Percentiles rank a stretch among this genome's conserved stretches.
Evolutionary conservation across 2,329 filamentous ascomycete species (phyloP).

Genomic region (Didymella sp.): DNA sequence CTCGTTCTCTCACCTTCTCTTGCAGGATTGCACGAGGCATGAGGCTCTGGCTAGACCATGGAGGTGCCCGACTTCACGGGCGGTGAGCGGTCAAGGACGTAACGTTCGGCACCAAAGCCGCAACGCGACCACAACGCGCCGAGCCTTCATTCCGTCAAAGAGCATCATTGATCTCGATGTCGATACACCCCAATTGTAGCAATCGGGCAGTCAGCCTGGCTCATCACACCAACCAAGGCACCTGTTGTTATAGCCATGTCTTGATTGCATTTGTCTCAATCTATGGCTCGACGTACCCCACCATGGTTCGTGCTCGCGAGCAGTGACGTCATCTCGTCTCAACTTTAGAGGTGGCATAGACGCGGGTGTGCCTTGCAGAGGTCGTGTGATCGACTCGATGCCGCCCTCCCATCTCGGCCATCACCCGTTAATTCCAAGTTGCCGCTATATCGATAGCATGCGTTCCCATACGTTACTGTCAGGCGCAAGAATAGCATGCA

Average conservation of each 20-base stretch:
- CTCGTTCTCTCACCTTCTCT: conserved; percentile 18
- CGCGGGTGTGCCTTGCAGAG: conserved; percentile 49
- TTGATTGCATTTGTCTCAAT: not conserved
- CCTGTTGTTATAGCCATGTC: not conserved
- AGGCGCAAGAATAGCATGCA: conserved; percentile 24
- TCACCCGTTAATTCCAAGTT: conserved; percentile 1
- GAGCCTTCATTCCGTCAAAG: not conserved
- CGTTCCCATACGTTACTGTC: conserved; percentile 21
- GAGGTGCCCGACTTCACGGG: not conserved
- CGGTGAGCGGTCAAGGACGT: conserved; percentile 6
- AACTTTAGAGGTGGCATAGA: conserved; percentile 22
- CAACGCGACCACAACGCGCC: not conserved
- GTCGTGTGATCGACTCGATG: conserved; percentile 32
- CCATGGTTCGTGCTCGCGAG: conserved; percentile 4
- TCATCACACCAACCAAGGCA: conserved; percentile 12
- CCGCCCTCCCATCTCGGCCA: conserved; percentile 9
- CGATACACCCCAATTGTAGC: not conserved
- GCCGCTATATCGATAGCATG: conserved; percentile 14
- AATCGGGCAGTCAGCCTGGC: not conserved
- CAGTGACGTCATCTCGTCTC: conserved; percentile 38
- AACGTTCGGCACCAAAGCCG: conserved; percentile 5
- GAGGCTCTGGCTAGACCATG: conserved; percentile 30
- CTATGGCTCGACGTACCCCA: not conserved
- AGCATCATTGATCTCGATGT: not conserved
- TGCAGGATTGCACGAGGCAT: conserved; percentile 19